A percentile compares a stretch with the other conserved stretches of the same genome.
These are phyloP conservation scores for Colletotrichum liaoningense DNA, from an alignment of 2,329 filamentous ascomycete genomes.

Conservation along the genomic window DNA sequence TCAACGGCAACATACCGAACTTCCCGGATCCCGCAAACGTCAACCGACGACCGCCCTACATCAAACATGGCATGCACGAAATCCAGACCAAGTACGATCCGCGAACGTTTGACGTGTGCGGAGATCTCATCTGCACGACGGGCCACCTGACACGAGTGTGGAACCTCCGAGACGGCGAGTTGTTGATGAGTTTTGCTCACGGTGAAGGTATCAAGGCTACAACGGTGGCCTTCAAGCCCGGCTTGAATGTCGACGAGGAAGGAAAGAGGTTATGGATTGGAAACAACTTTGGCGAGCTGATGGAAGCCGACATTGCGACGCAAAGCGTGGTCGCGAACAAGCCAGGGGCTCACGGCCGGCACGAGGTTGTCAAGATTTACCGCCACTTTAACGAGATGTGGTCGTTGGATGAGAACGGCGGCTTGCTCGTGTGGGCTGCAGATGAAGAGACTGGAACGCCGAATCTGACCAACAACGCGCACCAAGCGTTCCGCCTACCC, in stretches of 20 bases:
- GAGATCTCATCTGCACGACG: conserved; percentile 86
- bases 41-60: conserved; percentile 84
- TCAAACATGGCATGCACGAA: conserved; percentile 78
- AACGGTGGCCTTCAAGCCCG: conserved; percentile 87
- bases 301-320: conserved; percentile 85
- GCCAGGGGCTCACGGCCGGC: conserved; percentile 78
- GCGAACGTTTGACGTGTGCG: conserved; percentile 87
- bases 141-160: conserved; percentile 90
- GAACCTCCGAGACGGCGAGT: conserved; percentile 85
- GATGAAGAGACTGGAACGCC: conserved; percentile 75
- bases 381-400: conserved; percentile 91
- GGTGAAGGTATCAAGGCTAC: conserved; percentile 87
- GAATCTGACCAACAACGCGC: conserved; percentile 77
- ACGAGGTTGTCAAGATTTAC: conserved; percentile 86
- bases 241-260: conserved; percentile 80
- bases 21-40: conserved; percentile 88
- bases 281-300: conserved; percentile 86
- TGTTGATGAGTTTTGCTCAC: conserved; percentile 83
- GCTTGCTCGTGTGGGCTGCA: conserved; percentile 87
- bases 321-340: conserved; percentile 78
- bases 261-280: conserved; percentile 89
- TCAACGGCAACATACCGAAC: conserved; percentile 21
- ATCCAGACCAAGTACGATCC: conserved; percentile 90
- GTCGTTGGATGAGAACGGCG: conserved; percentile 92
- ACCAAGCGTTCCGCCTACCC: conserved; percentile 80